Conservation (phyloP, 2,329 filamentous ascomycete genomes). For the Talaromyces sp. region DNA sequence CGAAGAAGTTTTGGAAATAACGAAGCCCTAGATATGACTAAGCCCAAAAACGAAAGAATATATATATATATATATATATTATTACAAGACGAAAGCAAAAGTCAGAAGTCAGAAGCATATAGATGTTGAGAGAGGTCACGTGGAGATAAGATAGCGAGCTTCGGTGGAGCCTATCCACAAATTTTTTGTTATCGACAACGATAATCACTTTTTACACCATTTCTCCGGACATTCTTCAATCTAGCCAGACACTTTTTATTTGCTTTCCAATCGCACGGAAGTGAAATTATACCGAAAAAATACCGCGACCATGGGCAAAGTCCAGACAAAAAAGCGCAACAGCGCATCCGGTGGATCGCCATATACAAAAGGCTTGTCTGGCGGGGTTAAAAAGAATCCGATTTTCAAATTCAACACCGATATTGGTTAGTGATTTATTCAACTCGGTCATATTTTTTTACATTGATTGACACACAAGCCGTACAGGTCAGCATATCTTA, state of each 20-base stretch:
- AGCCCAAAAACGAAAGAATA: too few species aligned
- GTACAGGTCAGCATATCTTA: slow-evolving; percentile 68
- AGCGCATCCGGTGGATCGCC: slow-evolving; percentile 34
- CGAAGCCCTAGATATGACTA: too few species aligned
- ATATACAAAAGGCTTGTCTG: slow-evolving; percentile 29
- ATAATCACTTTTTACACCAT: background rate
- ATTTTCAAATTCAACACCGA: slow-evolving; percentile 98
- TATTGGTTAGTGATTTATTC: slow-evolving; percentile 43
- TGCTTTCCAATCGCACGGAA: background rate
- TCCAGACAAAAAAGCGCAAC: slow-evolving; percentile 49
- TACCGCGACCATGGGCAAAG: slow-evolving; percentile 46
- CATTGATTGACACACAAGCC: too few species aligned
- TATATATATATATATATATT: too few species aligned
- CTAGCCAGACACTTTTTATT: background rate
- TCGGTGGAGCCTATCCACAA: slow-evolving; percentile 10
- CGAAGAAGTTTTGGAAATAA: too few species aligned
- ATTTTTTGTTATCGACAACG: slow-evolving; percentile 9
- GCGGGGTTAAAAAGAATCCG: slow-evolving; percentile 58
- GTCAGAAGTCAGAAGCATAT: too few species aligned
- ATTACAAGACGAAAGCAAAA: too few species aligned
- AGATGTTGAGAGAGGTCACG: slow-evolving; percentile 1
- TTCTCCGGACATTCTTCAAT: background rate
- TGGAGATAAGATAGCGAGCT: slow-evolving; percentile 10
- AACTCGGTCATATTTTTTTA: background rate
- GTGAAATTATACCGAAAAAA: background rate